phyloP scores from a whole-genome alignment of 2,329 filamentous ascomycete genomes.

The Helicocarpus griseus region DNA sequence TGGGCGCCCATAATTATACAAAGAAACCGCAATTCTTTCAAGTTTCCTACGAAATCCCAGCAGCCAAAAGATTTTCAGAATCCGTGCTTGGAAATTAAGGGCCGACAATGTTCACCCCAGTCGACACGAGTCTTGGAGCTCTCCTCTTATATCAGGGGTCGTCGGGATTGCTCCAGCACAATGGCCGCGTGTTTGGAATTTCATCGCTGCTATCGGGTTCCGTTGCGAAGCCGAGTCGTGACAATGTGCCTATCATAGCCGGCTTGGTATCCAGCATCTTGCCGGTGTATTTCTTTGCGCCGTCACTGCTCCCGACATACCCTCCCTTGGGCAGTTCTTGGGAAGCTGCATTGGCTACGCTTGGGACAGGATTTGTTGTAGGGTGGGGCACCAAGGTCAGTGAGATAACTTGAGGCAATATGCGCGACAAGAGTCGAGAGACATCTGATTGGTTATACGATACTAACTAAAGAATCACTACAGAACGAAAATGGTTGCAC shows the following conservation, averaged over 20 bases:
- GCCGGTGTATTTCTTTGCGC: constrained; percentile 33
- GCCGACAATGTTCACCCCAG: constrained; percentile 41
- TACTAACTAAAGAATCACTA: background rate
- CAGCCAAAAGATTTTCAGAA: too few relatives aligned
- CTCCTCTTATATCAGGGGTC: constrained; percentile 43
- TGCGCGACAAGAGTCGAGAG: background rate
- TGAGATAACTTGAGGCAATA: background rate
- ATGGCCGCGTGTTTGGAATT: constrained; percentile 42
- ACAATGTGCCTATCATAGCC: constrained; percentile 36
- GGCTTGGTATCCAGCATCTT: constrained; percentile 38
- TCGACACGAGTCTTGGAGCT: constrained; percentile 43
- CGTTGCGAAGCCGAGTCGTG: constrained; percentile 30
- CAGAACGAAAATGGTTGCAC: constrained; percentile 43
- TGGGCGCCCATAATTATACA: background rate
- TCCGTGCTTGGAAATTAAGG: background rate
- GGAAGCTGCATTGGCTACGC: constrained; percentile 27
- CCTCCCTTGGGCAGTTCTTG: constrained; percentile 26
- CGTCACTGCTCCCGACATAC: constrained; percentile 37
- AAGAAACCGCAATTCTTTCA: background rate
- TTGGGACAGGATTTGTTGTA: constrained; percentile 35
- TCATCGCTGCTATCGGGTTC: constrained; percentile 38
- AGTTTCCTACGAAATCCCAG: too few relatives aligned
- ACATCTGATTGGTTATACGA: background rate
- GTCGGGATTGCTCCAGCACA: constrained; percentile 40
- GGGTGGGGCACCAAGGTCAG: constrained; percentile 46